Evolutionary conservation across 139 green algal genomes (phyloP).

Genomic region (Zygnema cylindricum): DNA sequence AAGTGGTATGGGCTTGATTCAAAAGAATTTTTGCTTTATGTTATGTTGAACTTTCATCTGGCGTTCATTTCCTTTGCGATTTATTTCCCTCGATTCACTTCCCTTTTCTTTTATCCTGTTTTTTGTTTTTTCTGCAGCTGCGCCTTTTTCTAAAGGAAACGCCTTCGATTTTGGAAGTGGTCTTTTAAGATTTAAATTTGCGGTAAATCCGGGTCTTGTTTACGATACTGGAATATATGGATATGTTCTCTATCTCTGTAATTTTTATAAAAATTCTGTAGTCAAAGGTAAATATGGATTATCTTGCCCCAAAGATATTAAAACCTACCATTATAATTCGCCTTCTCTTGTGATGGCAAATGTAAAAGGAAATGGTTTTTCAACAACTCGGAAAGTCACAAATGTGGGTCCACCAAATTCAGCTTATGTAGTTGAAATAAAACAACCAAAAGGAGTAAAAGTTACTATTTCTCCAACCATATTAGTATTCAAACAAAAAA

Average conservation of each 20-base stretch:
- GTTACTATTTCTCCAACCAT: slow-evolving; percentile 27
- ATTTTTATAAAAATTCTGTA: neutral
- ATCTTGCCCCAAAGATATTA: neutral
- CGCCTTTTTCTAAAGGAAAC: too few species aligned
- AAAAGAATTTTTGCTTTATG: too few species aligned
- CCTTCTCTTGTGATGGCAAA: slow-evolving; percentile 7
- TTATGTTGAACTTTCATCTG: too few species aligned
- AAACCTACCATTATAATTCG: slow-evolving; percentile 19
- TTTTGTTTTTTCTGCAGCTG: too few species aligned
- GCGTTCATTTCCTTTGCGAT: too few species aligned
- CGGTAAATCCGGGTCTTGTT: slow-evolving; percentile 20
- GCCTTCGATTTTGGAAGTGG: slow-evolving; percentile 21
- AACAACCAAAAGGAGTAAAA: neutral
- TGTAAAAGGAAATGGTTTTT: slow-evolving; percentile 19
- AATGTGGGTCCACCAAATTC: neutral
- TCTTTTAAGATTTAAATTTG: neutral
- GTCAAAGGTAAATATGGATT: neutral
- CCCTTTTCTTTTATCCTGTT: too few species aligned
- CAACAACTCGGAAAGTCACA: neutral
- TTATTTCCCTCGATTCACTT: too few species aligned
- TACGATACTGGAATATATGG: slow-evolving; percentile 22
- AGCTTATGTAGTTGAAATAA: slow-evolving; percentile 24
- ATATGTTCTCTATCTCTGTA: slow-evolving; percentile 22
- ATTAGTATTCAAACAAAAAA: neutral
- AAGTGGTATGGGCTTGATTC: too few species aligned